Evolutionary conservation across 164 flowering plant genomes (phyloP).

Genomic region (Tetrastigma voinierianum): DNA sequence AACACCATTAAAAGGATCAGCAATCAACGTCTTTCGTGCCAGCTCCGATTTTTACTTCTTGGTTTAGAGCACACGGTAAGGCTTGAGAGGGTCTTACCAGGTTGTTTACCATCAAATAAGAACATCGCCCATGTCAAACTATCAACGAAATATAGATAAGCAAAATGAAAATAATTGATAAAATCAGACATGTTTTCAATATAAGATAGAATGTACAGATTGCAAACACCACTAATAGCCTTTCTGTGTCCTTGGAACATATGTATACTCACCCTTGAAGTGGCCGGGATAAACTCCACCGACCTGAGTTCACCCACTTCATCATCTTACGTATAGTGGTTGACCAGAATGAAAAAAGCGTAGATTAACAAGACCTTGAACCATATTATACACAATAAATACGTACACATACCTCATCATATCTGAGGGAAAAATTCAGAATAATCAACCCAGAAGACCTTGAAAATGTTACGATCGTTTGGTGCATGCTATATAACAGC

Average conservation of each 20-base stretch:
- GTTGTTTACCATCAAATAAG: constrained; percentile 36
- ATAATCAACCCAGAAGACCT: neutral
- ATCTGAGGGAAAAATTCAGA: neutral
- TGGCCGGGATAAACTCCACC: constrained; percentile 51
- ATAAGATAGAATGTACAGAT: neutral
- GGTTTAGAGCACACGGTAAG: neutral
- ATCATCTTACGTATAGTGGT: constrained; percentile 37
- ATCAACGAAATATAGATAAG: constrained; percentile 6
- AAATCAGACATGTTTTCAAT: too few relatives aligned
- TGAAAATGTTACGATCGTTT: neutral
- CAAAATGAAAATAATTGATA: neutral
- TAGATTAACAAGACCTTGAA: constrained; percentile 48
- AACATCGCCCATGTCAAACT: constrained; percentile 60
- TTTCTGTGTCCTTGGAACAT: constrained; percentile 49
- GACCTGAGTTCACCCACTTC: constrained; percentile 52
- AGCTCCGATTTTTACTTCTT: neutral
- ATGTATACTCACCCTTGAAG: constrained; percentile 46
- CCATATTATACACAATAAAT: constrained; percentile 45
- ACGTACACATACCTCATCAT: neutral
- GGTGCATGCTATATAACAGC: too few relatives aligned
- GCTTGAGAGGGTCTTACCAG: constrained; percentile 28
- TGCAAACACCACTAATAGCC: constrained; percentile 54
- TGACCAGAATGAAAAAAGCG: constrained; percentile 56
- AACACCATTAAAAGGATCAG: too few relatives aligned
- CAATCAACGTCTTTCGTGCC: too few relatives aligned